Evolutionary conservation across 768 basidiomycete species (phyloP), one percentile per base, ranked within the genome.

Genomic region (Lactarius evosmus): DNA sequence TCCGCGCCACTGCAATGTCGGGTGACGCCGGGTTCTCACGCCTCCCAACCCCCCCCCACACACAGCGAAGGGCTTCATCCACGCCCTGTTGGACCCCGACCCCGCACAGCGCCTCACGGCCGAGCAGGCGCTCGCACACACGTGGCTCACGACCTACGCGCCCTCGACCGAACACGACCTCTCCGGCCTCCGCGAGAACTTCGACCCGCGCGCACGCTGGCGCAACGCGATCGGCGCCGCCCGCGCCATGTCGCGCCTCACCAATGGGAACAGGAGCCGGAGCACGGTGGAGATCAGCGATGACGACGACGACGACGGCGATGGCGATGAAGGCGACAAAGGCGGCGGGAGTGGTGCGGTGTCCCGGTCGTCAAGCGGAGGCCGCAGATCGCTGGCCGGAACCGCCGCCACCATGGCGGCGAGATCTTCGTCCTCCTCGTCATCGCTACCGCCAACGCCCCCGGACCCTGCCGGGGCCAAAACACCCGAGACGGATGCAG

Each of bases 61-160:
- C 56, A 66, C 34, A 93, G 95, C 94, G 12, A 98, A 96, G 72
- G 76, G 81, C 30, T 98, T 99, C 70, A 89, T 98, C 72, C 81
- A 77, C 67, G 72, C 78, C 0, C 75, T 97, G 29, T 78, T 98
- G 7, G 81, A 85, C 57, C 81, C 88, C 0, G 85, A 96, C 69
- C 89, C 95, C 0, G 67, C 74, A 0, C 76, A 82, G 61, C 84
- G 97, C 32, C 87, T 85, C 0, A 90, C 92, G 0, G 91, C 93
- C 0, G 76, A 77, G 1, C 79, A 92, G 66, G 95, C 94, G 2
- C 76, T 88, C 7, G 70, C 78, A 17, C 82, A 93, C 58, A 70
- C 89, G 84, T 95, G 92, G 93, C 76, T 93, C 38, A 89, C 88
- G 17, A 82, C 78, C 0, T 83, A 88, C 70, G 75, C 79, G 19